Percentiles rank a stretch among this genome's conserved stretches.
Conservation (phyloP, 2,329 filamentous ascomycete genomes). For the Thermomyces lanuginosus region DNA sequence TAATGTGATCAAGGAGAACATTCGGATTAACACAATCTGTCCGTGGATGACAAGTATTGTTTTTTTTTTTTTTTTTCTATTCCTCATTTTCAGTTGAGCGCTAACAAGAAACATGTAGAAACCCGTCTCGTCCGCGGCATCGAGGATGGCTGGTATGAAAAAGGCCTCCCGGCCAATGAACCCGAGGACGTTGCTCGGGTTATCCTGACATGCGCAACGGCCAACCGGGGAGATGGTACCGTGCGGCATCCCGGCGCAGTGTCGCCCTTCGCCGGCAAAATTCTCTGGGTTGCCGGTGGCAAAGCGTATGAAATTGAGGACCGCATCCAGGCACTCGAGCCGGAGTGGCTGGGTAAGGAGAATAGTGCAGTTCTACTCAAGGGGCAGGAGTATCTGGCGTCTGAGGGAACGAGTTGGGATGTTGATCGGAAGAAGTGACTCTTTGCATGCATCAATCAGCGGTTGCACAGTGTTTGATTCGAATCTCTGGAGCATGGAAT, state of each 20-base stretch:
- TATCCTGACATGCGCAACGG: conserved; percentile 10
- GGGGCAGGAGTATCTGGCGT: conserved; percentile 5
- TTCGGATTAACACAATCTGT: conserved; percentile 7
- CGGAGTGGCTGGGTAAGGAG: conserved; percentile 21
- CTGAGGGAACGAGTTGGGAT: conserved; percentile 6
- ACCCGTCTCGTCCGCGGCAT: conserved; percentile 9
- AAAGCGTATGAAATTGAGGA: conserved; percentile 14
- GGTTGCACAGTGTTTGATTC: too few relatives aligned
- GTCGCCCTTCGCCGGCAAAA: conserved; percentile 11
- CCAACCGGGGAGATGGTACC: conserved; percentile 7
- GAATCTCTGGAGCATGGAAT: too few relatives aligned
- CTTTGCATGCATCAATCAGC: too few relatives aligned
- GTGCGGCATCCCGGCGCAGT: conserved; percentile 7
- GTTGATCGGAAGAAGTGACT: conserved; percentile 1
- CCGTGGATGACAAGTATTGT: conserved; percentile 9
- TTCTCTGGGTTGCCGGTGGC: conserved; percentile 11
- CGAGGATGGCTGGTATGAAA: conserved; percentile 11
- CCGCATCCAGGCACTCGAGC: conserved; percentile 9
- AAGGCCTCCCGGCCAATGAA: conserved; percentile 10
- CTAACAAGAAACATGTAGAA: conserved; percentile 3
- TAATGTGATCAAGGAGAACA: conserved; percentile 5
- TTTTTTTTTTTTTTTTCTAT: not conserved
- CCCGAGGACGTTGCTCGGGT: conserved; percentile 10
- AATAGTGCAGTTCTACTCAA: conserved; percentile 6
- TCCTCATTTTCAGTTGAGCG: not conserved